A percentile compares a stretch with the other conserved stretches of the same genome.
These are phyloP conservation scores for Chrysosporium queenslandicum DNA, from an alignment of 2,329 filamentous ascomycete genomes.

Conservation along the genomic window DNA sequence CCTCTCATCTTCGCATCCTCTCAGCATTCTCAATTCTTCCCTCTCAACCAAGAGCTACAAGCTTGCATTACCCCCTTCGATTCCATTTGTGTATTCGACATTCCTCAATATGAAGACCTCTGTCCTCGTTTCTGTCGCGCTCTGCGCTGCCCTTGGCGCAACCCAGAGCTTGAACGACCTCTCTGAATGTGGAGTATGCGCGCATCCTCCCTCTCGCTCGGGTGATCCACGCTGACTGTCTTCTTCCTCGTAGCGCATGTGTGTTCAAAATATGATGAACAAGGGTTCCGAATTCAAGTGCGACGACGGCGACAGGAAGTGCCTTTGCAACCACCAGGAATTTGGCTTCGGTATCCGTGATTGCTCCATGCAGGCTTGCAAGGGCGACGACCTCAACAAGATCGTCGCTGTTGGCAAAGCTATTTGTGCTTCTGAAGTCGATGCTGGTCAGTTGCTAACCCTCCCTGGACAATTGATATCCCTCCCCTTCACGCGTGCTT, in stretches of 20 bases:
- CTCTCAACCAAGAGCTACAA: too few species aligned
- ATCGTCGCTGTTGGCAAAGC: constrained; percentile 1
- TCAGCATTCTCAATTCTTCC: constrained; percentile 3
- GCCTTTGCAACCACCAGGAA: constrained; percentile 34
- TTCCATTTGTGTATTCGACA: too few species aligned
- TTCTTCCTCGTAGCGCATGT: constrained; percentile 30
- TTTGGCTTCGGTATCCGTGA: constrained; percentile 40
- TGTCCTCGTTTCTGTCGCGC: constrained; percentile 18
- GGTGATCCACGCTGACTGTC: constrained; percentile 17
- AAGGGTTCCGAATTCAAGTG: constrained; percentile 35
- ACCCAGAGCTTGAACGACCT: constrained; percentile 18
- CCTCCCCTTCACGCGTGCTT: neutral
- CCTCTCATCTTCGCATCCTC: neutral
- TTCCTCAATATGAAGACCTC: constrained; percentile 23
- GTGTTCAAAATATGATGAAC: constrained; percentile 37
- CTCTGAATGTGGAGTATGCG: constrained; percentile 24
- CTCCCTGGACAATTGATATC: neutral
- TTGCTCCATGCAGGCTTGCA: constrained; percentile 38
- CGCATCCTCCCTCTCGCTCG: neutral
- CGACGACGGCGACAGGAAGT: constrained; percentile 27
- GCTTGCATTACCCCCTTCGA: too few species aligned
- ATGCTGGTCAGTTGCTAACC: neutral
- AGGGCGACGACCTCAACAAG: constrained; percentile 26
- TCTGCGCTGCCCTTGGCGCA: constrained; percentile 18
- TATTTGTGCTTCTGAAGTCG: neutral